phyloP scores from a whole-genome alignment of 306 rosid species.

The Quercus rubra region DNA sequence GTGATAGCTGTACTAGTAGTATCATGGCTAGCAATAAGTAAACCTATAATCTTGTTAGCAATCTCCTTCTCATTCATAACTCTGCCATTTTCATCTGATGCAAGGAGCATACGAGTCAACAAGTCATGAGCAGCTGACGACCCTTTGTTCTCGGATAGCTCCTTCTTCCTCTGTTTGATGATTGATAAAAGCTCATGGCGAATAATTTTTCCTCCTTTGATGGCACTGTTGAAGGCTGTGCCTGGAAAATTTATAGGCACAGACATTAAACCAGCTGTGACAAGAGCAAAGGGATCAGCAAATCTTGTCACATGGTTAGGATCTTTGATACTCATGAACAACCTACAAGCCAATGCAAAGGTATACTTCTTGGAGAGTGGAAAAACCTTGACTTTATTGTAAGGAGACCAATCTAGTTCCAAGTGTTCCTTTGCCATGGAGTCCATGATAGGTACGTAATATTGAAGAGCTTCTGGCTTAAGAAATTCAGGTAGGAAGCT shows the following conservation, averaged over 20 bases:
- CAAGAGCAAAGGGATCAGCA: neutral
- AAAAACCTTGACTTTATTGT: too few species aligned
- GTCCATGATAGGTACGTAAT: neutral
- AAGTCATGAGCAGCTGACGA: neutral
- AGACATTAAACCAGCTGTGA: neutral
- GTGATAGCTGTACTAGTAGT: neutral
- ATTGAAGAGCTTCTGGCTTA: neutral
- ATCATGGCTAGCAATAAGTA: slow-evolving; percentile 8
- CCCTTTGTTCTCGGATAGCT: neutral
- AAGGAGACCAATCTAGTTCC: too few species aligned
- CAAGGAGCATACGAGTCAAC: slow-evolving; percentile 1
- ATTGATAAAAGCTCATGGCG: slow-evolving; percentile 1
- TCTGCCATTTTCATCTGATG: neutral
- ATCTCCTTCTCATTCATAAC: slow-evolving; percentile 8
- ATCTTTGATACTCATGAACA: too few species aligned
- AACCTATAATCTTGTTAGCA: slow-evolving; percentile 7
- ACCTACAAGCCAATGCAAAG: too few species aligned
- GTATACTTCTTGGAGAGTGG: too few species aligned
- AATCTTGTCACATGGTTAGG: neutral
- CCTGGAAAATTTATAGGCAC: slow-evolving; percentile 22
- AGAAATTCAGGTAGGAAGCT: neutral
- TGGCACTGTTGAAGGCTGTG: slow-evolving; percentile 2
- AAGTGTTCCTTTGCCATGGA: neutral
- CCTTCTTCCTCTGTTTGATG: slow-evolving; percentile 2
- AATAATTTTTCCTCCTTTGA: neutral